Evolutionary conservation across 805 yeast genomes (phyloP), one percentile per base, ranked within the genome.

Genomic region (Candida taoyuanica): DNA sequence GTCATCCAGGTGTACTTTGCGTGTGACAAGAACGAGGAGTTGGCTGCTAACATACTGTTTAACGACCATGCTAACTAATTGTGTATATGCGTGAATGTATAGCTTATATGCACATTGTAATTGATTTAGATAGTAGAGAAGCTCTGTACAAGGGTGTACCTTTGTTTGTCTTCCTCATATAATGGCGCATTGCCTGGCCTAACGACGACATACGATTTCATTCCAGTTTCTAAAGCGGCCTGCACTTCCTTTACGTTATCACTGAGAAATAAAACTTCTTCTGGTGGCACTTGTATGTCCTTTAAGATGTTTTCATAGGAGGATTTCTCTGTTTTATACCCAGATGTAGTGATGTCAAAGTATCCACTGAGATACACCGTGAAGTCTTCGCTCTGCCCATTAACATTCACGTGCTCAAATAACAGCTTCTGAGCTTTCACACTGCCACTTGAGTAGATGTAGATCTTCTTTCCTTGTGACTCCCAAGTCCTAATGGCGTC

Each of bases 1-100:
- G 98, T 85, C 31, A 77, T 88, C 44, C 96, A 89, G 67, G 95
- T 94, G 21, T 93, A 86, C 67, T 81, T 93, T 73, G 98, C 98
- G 29, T 93, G 98, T 64, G 98, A 93, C 56, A 91, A 88, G 67
- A 87, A 93, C 64, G 98, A 93, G 67, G 96, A 91, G 68, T 75
- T 86, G 54, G 88, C 98, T 30, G 98, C 98, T 17, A 93, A 93
- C 66, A 76, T 87, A 56, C 70, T 93, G 52, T 85, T 93, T 56
- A 74, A 72, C 55, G 81, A 74, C 44, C 75, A 73, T 37, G 65
- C 66, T 34, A 66, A 64, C 36, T 52, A n/a, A n/a, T n/a, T n/a
- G n/a, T n/a, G n/a, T n/a, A n/a, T n/a, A n/a, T n/a, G n/a, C n/a
- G n/a, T n/a, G n/a, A n/a, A n/a, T n/a, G n/a, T n/a, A n/a, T n/a